These are phyloP conservation scores for Collybia sp. DNA, from an alignment of 768 basidiomycete species.

Conservation along the genomic window DNA sequence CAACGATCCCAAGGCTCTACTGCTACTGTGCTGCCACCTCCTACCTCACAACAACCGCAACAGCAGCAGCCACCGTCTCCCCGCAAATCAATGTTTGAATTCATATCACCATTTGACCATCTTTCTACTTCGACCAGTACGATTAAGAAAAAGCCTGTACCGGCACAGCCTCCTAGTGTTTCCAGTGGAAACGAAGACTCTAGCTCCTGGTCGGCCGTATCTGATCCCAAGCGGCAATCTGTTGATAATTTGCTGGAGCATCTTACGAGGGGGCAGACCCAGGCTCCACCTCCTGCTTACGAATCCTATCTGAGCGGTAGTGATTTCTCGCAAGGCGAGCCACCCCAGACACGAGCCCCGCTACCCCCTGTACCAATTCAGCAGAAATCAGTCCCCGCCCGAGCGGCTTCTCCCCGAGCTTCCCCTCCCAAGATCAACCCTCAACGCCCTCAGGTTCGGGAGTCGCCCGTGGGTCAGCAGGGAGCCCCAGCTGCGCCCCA, in stretches of 20 bases:
- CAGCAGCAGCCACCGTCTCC: conserved; percentile 60
- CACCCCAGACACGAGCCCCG: conserved; percentile 42
- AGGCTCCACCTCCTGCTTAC: conserved; percentile 33
- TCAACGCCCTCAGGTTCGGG: conserved; percentile 49
- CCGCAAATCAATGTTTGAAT: conserved; percentile 82
- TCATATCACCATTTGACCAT: conserved; percentile 81
- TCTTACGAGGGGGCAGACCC: conserved; percentile 48
- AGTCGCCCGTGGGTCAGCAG: conserved; percentile 45
- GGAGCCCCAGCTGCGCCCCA: conserved; percentile 16
- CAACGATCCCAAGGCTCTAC: conserved; percentile 29
- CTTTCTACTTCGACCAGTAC: conserved; percentile 45
- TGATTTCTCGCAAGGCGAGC: conserved; percentile 42
- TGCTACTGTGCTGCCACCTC: conserved; percentile 11
- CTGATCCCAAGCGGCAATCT: conserved; percentile 74
- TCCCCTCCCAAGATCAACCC: conserved; percentile 62
- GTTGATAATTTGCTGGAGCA: conserved; percentile 81
- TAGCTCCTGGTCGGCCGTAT: conserved; percentile 42
- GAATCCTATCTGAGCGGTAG: conserved; percentile 38
- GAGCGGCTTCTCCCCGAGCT: conserved; percentile 51
- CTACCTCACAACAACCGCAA: conserved; percentile 18
- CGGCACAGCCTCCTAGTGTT: conserved; percentile 33
- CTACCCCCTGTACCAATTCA: conserved; percentile 51
- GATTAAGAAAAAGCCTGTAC: conserved; percentile 70
- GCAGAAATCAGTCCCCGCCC: conserved; percentile 19
- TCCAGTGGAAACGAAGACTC: conserved; percentile 54